Percentiles rank a stretch among this genome's conserved stretches.
These are phyloP conservation scores for Trapa bicornis DNA, from an alignment of 345 rosid species.

Conservation along the genomic window DNA sequence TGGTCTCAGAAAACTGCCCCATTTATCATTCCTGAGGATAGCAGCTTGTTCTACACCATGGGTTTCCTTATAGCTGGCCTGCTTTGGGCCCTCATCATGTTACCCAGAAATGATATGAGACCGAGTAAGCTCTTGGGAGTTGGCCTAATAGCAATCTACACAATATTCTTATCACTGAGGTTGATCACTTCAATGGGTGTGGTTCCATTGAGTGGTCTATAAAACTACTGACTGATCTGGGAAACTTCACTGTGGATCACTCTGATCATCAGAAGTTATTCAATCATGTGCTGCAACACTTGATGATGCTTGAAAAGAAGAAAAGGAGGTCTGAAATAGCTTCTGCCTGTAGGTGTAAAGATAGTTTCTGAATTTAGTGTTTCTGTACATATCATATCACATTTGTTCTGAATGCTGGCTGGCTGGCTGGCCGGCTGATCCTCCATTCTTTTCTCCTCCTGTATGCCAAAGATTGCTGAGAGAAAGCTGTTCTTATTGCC, in stretches of 20 bases:
- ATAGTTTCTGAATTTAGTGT: not conserved
- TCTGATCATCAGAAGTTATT: not conserved
- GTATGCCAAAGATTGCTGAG: not conserved
- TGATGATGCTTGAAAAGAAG: not conserved
- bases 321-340: not conserved
- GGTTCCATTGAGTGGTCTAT: too few relatives aligned
- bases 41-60: conserved; percentile 50
- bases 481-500: not conserved
- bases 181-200: conserved; percentile 11
- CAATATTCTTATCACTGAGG: conserved; percentile 24
- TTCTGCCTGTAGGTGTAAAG: not conserved
- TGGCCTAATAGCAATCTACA: conserved; percentile 32
- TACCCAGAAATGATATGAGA: conserved; percentile 62
- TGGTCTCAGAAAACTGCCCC: conserved; percentile 47
- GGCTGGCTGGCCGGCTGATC: not conserved
- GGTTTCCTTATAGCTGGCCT: conserved; percentile 56
- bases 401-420: not conserved
- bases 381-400: not conserved
- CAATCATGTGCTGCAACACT: not conserved
- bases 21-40: conserved; percentile 42
- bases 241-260: not conserved
- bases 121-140: conserved; percentile 46
- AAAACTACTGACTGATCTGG: too few relatives aligned
- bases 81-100: conserved; percentile 49
- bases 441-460: not conserved